A percentile compares a stretch with the other conserved stretches of the same genome.
phyloP scores from a whole-genome alignment of 2,329 filamentous ascomycete genomes.

The Cladosporium halotolerans region DNA sequence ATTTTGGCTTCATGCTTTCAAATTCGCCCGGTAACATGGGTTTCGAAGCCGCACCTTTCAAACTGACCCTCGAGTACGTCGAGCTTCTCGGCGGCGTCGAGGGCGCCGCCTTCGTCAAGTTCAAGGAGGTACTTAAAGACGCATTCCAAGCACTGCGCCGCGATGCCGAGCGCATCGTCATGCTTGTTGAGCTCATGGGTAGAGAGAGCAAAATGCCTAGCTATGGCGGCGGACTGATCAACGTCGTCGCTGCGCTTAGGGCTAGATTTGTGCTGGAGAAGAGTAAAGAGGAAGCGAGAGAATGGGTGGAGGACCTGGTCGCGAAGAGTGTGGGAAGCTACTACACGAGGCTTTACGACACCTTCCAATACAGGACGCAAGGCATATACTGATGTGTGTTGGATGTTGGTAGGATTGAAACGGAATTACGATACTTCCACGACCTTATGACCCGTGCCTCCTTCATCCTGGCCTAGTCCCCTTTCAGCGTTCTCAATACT shows the following conservation, averaged over 20 bases:
- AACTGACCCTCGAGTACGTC: slow-evolving; percentile 78
- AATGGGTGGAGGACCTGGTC: slow-evolving; percentile 75
- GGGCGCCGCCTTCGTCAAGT: slow-evolving; percentile 65
- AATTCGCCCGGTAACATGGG: slow-evolving; percentile 79
- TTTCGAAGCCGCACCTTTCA: slow-evolving; percentile 82
- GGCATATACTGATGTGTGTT: slow-evolving; percentile 66
- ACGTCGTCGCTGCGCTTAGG: slow-evolving; percentile 62
- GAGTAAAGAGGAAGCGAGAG: slow-evolving; percentile 73
- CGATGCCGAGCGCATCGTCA: slow-evolving; percentile 73
- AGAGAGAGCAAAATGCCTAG: slow-evolving; percentile 78
- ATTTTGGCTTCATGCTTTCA: slow-evolving; percentile 85
- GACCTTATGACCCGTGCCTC: too few species aligned
- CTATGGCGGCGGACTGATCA: slow-evolving; percentile 66
- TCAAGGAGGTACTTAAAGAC: slow-evolving; percentile 73
- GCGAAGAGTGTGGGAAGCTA: slow-evolving; percentile 79
- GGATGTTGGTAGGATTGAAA: neutral
- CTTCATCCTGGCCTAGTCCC: too few species aligned
- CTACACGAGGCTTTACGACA: slow-evolving; percentile 71
- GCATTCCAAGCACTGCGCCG: slow-evolving; percentile 75
- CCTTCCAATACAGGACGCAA: slow-evolving; percentile 78
- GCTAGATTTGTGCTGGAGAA: slow-evolving; percentile 76
- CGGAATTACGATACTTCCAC: neutral
- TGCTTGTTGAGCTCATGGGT: slow-evolving; percentile 79
- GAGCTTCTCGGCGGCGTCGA: slow-evolving; percentile 71
- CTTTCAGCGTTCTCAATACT: too few species aligned